Evolutionary conservation across 805 yeast species (phyloP), one percentile per base, ranked within the genome.

Genomic region (Saturnispora halmiae): DNA sequence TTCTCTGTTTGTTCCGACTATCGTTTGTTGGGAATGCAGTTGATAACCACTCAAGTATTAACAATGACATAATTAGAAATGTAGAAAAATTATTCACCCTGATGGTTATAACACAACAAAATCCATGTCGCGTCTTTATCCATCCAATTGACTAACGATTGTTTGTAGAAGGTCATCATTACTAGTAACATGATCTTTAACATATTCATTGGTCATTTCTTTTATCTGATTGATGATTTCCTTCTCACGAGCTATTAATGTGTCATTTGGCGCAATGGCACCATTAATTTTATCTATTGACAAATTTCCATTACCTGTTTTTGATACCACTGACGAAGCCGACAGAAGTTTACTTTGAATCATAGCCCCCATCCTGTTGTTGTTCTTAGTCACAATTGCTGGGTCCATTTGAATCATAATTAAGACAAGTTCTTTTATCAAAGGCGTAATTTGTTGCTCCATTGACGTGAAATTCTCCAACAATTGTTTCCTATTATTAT

Each of bases 331-430:
- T n/a, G n/a, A n/a, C n/a, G n/a, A n/a, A n/a, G n/a, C n/a, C n/a
- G n/a, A n/a, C n/a, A n/a, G n/a, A n/a, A 73, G 64, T 27, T 68
- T 70, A 2, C 77, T 74, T 47, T 73, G 77, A 2, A 73, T 67
- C 43, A 73, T 52, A 0, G 78, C 78, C 0, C 69, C 70, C 51
- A 70, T 60, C 36, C 66, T 70, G 2, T 76, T 77, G 40, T 63
- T 68, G 53, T 72, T 73, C 49, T 70, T 55, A 1, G 63, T 53
- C 16, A 73, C 52, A 14, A 73, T 63, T 15, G 64, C 54, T 1
- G 77, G 77, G 46, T 73, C 75, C 27, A 64, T 58, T 34, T 64
- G 59, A 19, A 72, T 66, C 46, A 72, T 72, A 31, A 58, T 53
- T 42, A 69, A 73, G 3, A 73, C 65, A 53, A 72, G 53, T 20